Conservation (phyloP, 1,139 yeast genomes). For the Protomyces inouyei region DNA sequence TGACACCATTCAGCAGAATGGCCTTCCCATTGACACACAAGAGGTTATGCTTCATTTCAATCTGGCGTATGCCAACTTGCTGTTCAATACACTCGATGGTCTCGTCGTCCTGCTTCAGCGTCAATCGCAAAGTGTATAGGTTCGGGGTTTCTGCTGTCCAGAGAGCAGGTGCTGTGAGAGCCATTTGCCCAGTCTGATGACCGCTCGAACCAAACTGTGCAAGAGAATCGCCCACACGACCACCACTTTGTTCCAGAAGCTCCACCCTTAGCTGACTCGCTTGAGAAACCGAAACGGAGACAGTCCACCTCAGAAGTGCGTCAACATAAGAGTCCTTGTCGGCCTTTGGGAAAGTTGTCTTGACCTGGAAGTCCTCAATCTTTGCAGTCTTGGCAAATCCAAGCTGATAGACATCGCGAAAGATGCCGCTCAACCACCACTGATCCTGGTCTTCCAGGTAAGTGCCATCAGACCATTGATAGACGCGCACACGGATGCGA, state of each 20-base stretch:
- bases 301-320: constrained; percentile 1
- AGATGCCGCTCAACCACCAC: constrained; percentile 42
- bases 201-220: neutral
- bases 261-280: constrained; percentile 1
- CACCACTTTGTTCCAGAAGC: neutral
- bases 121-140: constrained; percentile 37
- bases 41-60: constrained; percentile 38
- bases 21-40: constrained; percentile 39
- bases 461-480: constrained; percentile 40
- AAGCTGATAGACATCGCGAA: constrained; percentile 35
- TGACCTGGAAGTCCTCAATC: constrained; percentile 34
- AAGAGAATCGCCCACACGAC: neutral
- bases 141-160: constrained; percentile 43
- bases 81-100: constrained; percentile 34
- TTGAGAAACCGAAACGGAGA: neutral
- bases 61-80: constrained; percentile 40
- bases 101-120: constrained; percentile 29
- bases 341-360: constrained; percentile 7
- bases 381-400: constrained; percentile 33
- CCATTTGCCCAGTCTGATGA: neutral
- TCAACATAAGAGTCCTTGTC: neutral
- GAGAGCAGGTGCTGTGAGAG: constrained; percentile 34
- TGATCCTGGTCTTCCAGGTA: constrained; percentile 44
- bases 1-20: constrained; percentile 39
- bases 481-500: constrained; percentile 37